Base-by-base conservation (phyloP, 441 rosid species). In the Corymbia citriodora region DNA sequence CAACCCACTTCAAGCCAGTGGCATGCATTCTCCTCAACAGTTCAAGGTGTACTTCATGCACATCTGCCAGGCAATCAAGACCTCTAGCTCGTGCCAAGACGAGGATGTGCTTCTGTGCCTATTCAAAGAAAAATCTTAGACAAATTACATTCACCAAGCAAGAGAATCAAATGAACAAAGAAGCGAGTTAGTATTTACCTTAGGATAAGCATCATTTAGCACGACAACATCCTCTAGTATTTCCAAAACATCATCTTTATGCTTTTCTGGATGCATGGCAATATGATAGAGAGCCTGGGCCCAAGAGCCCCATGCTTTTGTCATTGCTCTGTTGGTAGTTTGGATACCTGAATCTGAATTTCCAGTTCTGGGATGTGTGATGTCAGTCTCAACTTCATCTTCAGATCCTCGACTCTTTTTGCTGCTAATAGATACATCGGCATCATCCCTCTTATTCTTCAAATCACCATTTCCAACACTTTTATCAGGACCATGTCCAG, bases 91-190 rank as follows among this genome's bases (percentile, higher is more conserved):
- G 94, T 70, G 97, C 95, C 94, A 98, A 87, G 88, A 97, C 95
- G 88, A 98, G 92, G 90, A 96, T 87, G 89, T 98, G 99, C 92
- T 91, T 97, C 88, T 92, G 93, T 45, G 99, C 99, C 99, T 97
- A 92, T 88, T 86, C 94, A 89, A 89, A 74, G 13, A 79, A 79
- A 65, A 12, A 45, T 79, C 18, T 45, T 23, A 45, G 52, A 88
- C 36, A 15, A 59, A 54, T 57, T 49, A 55, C 10, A 88, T 18
- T 15, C 50, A 29, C 82, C 55, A 45, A 90, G 55, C 40, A 36
- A 85, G 81, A 91, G 82, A 55, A 88, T 25, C 82, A 70, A 36
- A 48, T n/a, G 27, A 81, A 54, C 16, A 74, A 18, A 45, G 86
- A 21, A 33, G 57, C 31, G 55, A 90, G 48, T 49, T 53, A 74